Evolutionary conservation across 2,329 filamentous ascomycete species (phyloP).

Genomic region (Fusarium udum): DNA sequence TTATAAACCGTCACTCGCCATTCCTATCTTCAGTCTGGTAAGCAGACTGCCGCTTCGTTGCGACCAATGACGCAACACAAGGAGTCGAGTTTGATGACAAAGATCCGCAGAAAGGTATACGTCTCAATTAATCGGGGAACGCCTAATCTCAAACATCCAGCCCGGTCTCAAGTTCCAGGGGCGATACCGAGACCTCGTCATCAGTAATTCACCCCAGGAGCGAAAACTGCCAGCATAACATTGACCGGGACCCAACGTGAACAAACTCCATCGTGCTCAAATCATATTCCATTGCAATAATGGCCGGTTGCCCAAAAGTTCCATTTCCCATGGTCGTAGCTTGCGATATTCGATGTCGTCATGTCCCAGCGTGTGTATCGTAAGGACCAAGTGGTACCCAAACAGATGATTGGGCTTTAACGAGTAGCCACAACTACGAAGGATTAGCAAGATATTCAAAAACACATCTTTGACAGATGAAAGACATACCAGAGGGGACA

Average conservation of each 20-base stretch:
- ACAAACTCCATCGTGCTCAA: slow-evolving; percentile 51
- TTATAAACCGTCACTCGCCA: neutral
- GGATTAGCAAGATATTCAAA: slow-evolving; percentile 14
- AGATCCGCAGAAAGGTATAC: slow-evolving; percentile 38
- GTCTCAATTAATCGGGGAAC: slow-evolving; percentile 59
- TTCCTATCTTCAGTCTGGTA: neutral
- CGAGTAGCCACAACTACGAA: slow-evolving; percentile 49
- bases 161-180: slow-evolving; percentile 37
- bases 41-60: neutral
- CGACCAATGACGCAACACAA: neutral
- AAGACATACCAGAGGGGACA: slow-evolving; percentile 79
- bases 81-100: neutral
- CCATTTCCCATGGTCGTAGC: slow-evolving; percentile 44
- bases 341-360: slow-evolving; percentile 43
- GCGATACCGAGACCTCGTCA: slow-evolving; percentile 29
- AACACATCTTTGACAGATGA: neutral
- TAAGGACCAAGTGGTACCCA: slow-evolving; percentile 43
- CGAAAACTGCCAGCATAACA: slow-evolving; percentile 40
- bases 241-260: slow-evolving; percentile 44
- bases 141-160: slow-evolving; percentile 57
- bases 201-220: slow-evolving; percentile 27
- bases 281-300: slow-evolving; percentile 45
- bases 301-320: slow-evolving; percentile 44
- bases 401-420: slow-evolving; percentile 39
- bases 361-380: slow-evolving; percentile 38